Percentiles rank a stretch among this genome's conserved stretches.
Conservation (phyloP, 2,329 filamentous ascomycete species). For the Hortaea sp. region DNA sequence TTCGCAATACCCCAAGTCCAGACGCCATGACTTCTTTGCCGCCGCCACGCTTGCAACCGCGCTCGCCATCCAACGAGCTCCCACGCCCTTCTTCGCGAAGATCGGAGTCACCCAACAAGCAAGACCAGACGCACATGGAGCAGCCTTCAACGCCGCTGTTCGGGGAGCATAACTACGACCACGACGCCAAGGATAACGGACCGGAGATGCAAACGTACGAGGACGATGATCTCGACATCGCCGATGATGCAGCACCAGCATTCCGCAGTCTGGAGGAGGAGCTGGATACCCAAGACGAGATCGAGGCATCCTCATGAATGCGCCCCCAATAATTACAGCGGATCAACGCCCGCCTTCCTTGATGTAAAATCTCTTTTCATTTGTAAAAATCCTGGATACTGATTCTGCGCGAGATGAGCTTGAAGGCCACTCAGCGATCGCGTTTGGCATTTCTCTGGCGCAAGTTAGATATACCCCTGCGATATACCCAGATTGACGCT, state of each 20-base stretch:
- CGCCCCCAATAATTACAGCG: too few relatives aligned
- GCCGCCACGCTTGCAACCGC: constrained; percentile 13
- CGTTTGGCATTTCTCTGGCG: constrained; percentile 7
- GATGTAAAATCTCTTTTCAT: background rate
- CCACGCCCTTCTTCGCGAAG: background rate
- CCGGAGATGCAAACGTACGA: constrained; percentile 35
- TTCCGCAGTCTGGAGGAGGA: constrained; percentile 22
- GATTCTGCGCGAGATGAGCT: background rate
- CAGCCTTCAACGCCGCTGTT: constrained; percentile 44
- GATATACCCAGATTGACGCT: constrained; percentile 2
- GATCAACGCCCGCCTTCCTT: too few relatives aligned
- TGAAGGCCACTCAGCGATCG: background rate
- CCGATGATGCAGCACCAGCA: constrained; percentile 13
- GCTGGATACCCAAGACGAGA: constrained; percentile 5
- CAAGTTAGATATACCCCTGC: constrained; percentile 7
- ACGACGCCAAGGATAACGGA: constrained; percentile 46
- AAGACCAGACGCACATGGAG: constrained; percentile 14
- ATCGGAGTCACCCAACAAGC: constrained; percentile 3
- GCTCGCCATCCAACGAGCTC: constrained; percentile 2
- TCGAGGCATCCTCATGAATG: too few relatives aligned
- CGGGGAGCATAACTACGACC: constrained; percentile 47
- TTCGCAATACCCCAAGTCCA: constrained; percentile 51
- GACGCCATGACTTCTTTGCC: constrained; percentile 15
- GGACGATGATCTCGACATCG: constrained; percentile 16
- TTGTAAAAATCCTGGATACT: background rate